These are phyloP conservation scores for Theileria orientalis DNA, from an alignment of 169 alveolate genomes.

Conservation along the genomic window DNA sequence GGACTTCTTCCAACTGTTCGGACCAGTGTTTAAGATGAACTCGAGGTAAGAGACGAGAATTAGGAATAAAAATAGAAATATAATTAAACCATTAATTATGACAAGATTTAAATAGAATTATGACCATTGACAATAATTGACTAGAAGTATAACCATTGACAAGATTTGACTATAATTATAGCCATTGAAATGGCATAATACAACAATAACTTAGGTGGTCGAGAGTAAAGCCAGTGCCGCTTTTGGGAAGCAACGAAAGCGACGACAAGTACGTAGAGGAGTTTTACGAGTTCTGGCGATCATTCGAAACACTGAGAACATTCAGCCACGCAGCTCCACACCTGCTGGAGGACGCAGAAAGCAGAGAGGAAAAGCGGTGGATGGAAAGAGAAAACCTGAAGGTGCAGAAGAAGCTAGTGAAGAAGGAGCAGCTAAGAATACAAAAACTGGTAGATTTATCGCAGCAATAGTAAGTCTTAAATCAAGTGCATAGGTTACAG, in stretches of 20 bases:
- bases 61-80: constrained; percentile 56
- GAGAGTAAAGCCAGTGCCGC: constrained; percentile 89
- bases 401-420: constrained; percentile 82
- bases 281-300: constrained; percentile 89
- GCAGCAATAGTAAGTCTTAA: constrained; percentile 83
- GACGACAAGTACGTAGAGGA: constrained; percentile 80
- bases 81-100: too few relatives aligned
- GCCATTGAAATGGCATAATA: too few relatives aligned
- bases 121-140: too few relatives aligned
- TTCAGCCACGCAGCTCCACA: constrained; percentile 88
- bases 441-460: constrained; percentile 87
- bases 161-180: too few relatives aligned
- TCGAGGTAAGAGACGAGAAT: constrained; percentile 30
- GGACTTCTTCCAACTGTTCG: constrained; percentile 75
- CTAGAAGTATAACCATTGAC: too few relatives aligned
- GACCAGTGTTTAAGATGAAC: constrained; percentile 73
- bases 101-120: too few relatives aligned
- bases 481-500: too few relatives aligned
- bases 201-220: too few relatives aligned
- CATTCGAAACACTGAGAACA: constrained; percentile 88
- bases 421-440: constrained; percentile 86
- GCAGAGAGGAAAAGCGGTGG: constrained; percentile 91
- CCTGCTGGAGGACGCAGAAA: constrained; percentile 87
- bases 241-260: constrained; percentile 84
- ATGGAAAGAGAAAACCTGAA: constrained; percentile 92